Evolutionary conservation across 495 filamentous ascomycete species (phyloP).

Genomic region (Choiromyces venosus): DNA sequence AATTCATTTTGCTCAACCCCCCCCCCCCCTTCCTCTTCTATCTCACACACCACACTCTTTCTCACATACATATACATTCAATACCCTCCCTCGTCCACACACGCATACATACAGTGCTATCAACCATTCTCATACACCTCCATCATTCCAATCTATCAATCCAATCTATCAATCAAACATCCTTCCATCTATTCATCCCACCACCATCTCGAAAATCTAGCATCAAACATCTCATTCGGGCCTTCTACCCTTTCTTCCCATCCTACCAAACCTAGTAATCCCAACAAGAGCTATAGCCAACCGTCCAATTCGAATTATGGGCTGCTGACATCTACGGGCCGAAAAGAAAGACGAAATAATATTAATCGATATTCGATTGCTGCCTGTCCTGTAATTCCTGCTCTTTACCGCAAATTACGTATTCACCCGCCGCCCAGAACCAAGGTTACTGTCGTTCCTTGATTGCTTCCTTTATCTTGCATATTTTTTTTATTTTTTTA

Average conservation of each 20-base stretch:
- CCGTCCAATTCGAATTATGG: constrained; percentile 35
- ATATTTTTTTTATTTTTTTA: background rate
- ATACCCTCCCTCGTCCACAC: constrained; percentile 16
- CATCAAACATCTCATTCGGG: background rate
- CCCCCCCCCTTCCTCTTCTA: constrained; percentile 8
- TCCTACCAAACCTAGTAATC: background rate
- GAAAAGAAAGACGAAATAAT: constrained; percentile 5
- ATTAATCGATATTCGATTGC: constrained; percentile 30
- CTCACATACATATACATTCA: constrained; percentile 20
- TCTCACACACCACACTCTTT: constrained; percentile 13
- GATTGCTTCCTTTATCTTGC: constrained; percentile 27
- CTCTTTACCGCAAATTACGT: constrained; percentile 29
- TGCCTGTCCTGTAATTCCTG: constrained; percentile 20
- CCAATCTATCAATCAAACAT: constrained; percentile 8
- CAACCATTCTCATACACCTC: constrained; percentile 4
- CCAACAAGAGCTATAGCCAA: constrained; percentile 16
- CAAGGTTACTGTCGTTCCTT: constrained; percentile 32
- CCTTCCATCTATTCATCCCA: background rate
- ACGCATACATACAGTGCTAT: background rate
- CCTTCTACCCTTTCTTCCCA: background rate
- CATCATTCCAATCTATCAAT: constrained; percentile 19
- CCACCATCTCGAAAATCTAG: background rate
- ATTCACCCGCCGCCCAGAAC: constrained; percentile 15
- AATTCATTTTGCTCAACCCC: constrained; percentile 16
- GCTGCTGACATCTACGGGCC: constrained; percentile 21